Evolutionary conservation across 2,329 filamentous ascomycete species (phyloP).

Genomic region (Hypoxylon sp.): DNA sequence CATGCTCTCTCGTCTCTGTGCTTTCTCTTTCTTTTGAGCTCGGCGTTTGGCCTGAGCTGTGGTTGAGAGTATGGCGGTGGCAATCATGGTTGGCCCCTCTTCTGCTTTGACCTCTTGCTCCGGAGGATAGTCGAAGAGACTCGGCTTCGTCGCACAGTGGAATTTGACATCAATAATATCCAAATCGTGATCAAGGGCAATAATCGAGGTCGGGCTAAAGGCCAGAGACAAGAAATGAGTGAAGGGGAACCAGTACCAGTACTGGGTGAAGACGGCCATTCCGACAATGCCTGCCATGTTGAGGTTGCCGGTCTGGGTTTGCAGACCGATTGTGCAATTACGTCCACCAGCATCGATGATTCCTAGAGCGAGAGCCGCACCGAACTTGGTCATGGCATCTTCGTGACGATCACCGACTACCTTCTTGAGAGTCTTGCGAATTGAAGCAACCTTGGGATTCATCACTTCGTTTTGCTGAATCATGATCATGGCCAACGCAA

Average conservation of each 20-base stretch:
- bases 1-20: slow-evolving; percentile 93
- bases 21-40: slow-evolving; percentile 92
- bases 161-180: slow-evolving; percentile 96
- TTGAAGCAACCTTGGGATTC: slow-evolving; percentile 94
- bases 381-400: slow-evolving; percentile 99
- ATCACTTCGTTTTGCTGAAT: slow-evolving; percentile 99
- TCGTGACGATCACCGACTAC: slow-evolving; percentile 95
- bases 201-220: slow-evolving; percentile 97
- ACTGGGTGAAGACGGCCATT: slow-evolving; percentile 98
- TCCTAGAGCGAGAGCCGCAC: slow-evolving; percentile 90
- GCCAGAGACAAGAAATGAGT: slow-evolving; percentile 96
- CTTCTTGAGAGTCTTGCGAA: slow-evolving; percentile 94
- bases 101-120: slow-evolving; percentile 96
- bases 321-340: slow-evolving; percentile 97
- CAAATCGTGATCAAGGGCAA: slow-evolving; percentile 92
- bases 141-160: slow-evolving; percentile 93
- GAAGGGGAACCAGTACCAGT: slow-evolving; percentile 99
- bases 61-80: slow-evolving; percentile 94
- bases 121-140: slow-evolving; percentile 97
- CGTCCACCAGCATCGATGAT: slow-evolving; percentile 98
- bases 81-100: slow-evolving; percentile 92
- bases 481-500: slow-evolving; percentile 96
- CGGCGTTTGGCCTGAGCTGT: slow-evolving; percentile 97
- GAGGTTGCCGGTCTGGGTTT: slow-evolving; percentile 97
- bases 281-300: slow-evolving; percentile 99